phyloP scores from a whole-genome alignment of 1,284 basidiomycete genomes.

The Somion occarium region DNA sequence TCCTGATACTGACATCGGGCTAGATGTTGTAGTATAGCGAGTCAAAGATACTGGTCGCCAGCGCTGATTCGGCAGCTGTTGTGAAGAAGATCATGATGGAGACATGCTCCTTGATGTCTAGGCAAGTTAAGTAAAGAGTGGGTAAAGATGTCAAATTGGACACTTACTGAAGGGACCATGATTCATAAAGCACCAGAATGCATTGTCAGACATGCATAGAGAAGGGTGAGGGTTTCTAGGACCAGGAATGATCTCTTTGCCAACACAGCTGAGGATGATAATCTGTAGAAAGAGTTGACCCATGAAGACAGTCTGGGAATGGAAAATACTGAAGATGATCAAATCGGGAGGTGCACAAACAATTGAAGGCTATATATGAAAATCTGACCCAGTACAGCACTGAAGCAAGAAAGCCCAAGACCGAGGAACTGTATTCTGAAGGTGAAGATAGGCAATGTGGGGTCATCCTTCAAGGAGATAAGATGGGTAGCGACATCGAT shows the following conservation, averaged over 20 bases:
- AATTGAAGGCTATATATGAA: constrained; percentile 34
- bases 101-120: constrained; percentile 58
- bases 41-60: constrained; percentile 27
- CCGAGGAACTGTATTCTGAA: constrained; percentile 46
- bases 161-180: constrained; percentile 49
- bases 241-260: constrained; percentile 46
- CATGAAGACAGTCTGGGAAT: constrained; percentile 56
- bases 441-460: constrained; percentile 43
- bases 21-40: constrained; percentile 32
- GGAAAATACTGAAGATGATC: constrained; percentile 18
- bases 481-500: constrained; percentile 44
- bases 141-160: not conserved
- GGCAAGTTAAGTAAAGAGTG: constrained; percentile 1
- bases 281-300: constrained; percentile 51
- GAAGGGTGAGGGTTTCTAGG: constrained; percentile 25
- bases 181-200: constrained; percentile 51
- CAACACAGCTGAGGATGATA: constrained; percentile 32
- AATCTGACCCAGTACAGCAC: constrained; percentile 52
- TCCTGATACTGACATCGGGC: constrained; percentile 31
- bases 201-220: constrained; percentile 33
- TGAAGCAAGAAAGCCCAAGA: constrained; percentile 47
- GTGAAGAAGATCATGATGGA: constrained; percentile 50
- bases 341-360: not conserved
- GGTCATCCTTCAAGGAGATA: constrained; percentile 56
- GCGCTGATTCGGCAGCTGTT: constrained; percentile 19